A percentile compares a stretch with the other conserved stretches of the same genome.
Conservation (phyloP, 495 filamentous ascomycete genomes). For the Cercophora scortea region DNA sequence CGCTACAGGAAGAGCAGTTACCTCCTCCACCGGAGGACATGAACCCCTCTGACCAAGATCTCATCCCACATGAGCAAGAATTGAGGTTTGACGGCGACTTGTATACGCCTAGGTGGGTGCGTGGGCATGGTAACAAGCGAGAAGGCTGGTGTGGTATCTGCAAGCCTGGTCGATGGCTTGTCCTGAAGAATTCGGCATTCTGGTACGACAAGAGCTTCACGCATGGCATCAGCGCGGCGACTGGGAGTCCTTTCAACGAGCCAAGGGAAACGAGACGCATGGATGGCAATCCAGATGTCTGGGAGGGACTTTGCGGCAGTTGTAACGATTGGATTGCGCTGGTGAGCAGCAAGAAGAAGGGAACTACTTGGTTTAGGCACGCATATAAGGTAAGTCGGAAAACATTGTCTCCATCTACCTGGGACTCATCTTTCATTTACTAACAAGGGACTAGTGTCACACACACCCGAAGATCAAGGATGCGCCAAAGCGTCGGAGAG, state of each 20-base stretch:
- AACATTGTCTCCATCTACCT: neutral
- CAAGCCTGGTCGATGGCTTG: constrained; percentile 73
- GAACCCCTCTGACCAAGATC: constrained; percentile 62
- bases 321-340: constrained; percentile 74
- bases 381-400: constrained; percentile 62
- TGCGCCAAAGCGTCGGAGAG: constrained; percentile 60
- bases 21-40: constrained; percentile 67
- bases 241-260: constrained; percentile 63
- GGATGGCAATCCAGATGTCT: constrained; percentile 72
- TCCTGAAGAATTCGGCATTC: constrained; percentile 76
- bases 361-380: constrained; percentile 77
- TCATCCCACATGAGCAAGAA: constrained; percentile 66
- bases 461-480: constrained; percentile 69
- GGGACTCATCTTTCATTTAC: neutral
- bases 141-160: constrained; percentile 83
- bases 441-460: constrained; percentile 48
- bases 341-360: constrained; percentile 79
- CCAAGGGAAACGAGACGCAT: constrained; percentile 63
- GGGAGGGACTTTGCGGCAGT: constrained; percentile 71
- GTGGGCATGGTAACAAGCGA: constrained; percentile 71
- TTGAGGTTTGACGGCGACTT: constrained; percentile 70
- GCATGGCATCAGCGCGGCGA: constrained; percentile 72
- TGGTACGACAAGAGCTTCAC: constrained; percentile 84
- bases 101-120: constrained; percentile 72
- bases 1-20: constrained; percentile 57